Base-by-base conservation (phyloP, 1,284 basidiomycete species). In the Tilletia indica region DNA sequence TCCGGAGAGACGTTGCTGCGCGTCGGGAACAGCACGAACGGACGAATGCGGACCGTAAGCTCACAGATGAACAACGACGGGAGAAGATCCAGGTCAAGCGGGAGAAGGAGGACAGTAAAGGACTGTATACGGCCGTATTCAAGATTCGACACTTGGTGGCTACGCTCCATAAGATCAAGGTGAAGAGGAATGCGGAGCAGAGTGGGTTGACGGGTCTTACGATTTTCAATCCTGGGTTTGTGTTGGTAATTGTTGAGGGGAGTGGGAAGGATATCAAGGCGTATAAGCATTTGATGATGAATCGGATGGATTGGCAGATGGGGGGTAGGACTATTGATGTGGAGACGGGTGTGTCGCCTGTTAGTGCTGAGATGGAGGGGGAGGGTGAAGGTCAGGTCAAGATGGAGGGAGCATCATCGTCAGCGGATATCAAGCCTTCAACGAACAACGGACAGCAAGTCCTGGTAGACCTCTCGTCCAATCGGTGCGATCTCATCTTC, bases 271-370 rank as follows among this genome's bases (percentile, higher is more conserved):
- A 90, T 73, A 89, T 97, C 77, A 91, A 92, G 81, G 90, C 91
- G 74, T 99, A 97, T 86, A 93, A 92, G 80, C 89, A 91, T 38
- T 87, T 99, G 68, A 92, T 99, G 92, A 81, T 92, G 54, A 86
- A 90, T 67, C 92, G 97, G 68, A 93, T 99, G 68, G 90, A 92
- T 49, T 99, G 96, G 96, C 97, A 92, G 0, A 93, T 97, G 83
- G 89, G 93, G 51, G 92, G 93, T 0, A 89, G 93, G 34, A 90
- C 92, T 16, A 88, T 92, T 39, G 91, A 89, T 47, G 69, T 56
- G 2, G 68, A 49, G 38, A 69, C 64, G 2, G 77, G 72, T 3
- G 64, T 90, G 5, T 89, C 90, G n/a, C 90, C 90, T 19, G n/a
- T 63, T 31, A 34, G 19, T 19, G 58, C 58, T 31, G 56, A 58